Evolutionary conservation across 768 basidiomycete species (phyloP), one percentile per base, ranked within the genome.

Genomic region (Tricholoma hemisulphureum): DNA sequence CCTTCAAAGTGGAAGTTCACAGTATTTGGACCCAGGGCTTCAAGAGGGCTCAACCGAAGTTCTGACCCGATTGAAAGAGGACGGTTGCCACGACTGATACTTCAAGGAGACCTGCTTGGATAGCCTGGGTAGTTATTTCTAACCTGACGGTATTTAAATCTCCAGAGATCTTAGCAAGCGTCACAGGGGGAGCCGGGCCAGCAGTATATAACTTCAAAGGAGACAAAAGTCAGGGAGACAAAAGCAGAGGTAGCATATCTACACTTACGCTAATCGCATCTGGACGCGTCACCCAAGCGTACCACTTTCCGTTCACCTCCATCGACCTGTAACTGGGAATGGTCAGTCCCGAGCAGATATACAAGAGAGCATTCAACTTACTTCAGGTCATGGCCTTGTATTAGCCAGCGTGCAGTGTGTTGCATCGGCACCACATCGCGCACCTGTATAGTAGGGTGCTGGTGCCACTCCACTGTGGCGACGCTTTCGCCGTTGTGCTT

Each of bases 1-100:
- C n/a, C n/a, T n/a, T n/a, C n/a, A n/a, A n/a, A n/a, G n/a, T n/a
- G n/a, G n/a, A n/a, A n/a, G n/a, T 34, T 34, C 32, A 34, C 9
- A 10, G 14, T 13, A 8, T 34, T 34, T 10, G 7, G 14, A 8
- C 7, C 6, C 31, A n/a, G 14, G 46, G 16, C n/a, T 6, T 28
- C 46, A 28, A 2, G 7, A 28, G 24, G 8, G 24, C 29, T 68
- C 59, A 84, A 56, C 82, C 81, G 16, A 84, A 79, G 61, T 67
- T 74, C 56, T 74, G 73, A 35, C 83, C 83, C 45, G 69, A 80
- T 59, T 77, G 76, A 55, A 85, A 72, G 32, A 84, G 68, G 7
- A 77, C 65, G 0, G 81, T 75, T 0, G 81, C 78, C 9, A 83
- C 71, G 37, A 84, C 64, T 39, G 73, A 75, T 3, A 70, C 65